A percentile compares a stretch with the other conserved stretches of the same genome.
These are phyloP conservation scores for Sphaerosporella brunnea DNA, from an alignment of 495 filamentous ascomycete species.

Conservation along the genomic window DNA sequence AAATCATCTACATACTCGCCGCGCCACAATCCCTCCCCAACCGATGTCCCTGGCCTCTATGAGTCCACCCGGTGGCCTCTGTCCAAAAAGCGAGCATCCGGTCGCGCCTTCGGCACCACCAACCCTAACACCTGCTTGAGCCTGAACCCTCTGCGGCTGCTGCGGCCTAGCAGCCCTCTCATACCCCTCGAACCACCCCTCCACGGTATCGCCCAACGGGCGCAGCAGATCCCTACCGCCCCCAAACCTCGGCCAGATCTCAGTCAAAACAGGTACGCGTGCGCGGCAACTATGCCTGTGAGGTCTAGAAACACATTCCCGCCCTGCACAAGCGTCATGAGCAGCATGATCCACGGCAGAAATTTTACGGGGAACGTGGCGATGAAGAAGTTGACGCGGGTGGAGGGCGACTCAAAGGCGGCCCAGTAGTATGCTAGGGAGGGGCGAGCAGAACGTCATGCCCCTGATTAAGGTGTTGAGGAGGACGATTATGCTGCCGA, in stretches of 20 bases:
- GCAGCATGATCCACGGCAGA: conserved; percentile 23
- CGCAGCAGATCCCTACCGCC: conserved; percentile 16
- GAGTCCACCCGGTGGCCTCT: no score
- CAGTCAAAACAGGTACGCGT: conserved; percentile 23
- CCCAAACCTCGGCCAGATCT: conserved; percentile 22
- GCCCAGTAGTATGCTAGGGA: conserved; percentile 25
- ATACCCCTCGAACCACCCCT: conserved; percentile 9
- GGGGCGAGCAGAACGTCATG: conserved; percentile 18
- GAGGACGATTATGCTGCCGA: conserved; percentile 7
- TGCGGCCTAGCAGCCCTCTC: no score
- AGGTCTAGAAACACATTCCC: conserved; percentile 15
- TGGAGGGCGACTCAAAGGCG: conserved; percentile 14
- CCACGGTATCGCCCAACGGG: conserved; percentile 18
- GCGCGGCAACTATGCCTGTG: conserved; percentile 21
- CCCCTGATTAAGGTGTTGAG: conserved; percentile 20
- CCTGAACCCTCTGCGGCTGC: no score
- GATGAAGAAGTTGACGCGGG: conserved; percentile 19
- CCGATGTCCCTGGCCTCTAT: no score
- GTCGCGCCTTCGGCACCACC: no score
- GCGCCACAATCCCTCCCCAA: no score
- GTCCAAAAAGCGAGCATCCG: not conserved
- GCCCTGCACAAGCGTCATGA: conserved; percentile 16
- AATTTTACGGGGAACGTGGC: conserved; percentile 23
- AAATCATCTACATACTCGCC: no score
- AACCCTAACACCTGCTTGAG: no score